These are phyloP conservation scores for Panellus pusillus DNA, from an alignment of 768 basidiomycete species.

Conservation along the genomic window DNA sequence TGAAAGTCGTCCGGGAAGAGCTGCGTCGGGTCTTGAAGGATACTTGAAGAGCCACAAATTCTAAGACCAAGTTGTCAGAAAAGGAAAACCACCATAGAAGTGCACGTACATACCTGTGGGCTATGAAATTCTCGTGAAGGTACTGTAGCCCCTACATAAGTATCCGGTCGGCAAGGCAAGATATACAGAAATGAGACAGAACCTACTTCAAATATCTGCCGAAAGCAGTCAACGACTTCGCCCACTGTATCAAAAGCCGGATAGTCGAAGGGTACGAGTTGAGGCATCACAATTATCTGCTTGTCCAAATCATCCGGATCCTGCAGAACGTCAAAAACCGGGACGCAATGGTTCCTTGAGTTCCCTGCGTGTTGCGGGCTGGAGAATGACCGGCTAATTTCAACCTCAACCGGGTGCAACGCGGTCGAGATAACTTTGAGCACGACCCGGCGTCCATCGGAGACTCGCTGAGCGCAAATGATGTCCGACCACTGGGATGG, in stretches of 20 bases:
- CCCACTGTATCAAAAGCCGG: slow-evolving; percentile 1
- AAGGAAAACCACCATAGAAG: not conserved
- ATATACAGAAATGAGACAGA: not conserved
- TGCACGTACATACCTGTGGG: not conserved
- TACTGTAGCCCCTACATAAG: not conserved
- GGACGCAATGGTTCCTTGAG: not conserved
- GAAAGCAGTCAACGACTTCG: slow-evolving; percentile 2
- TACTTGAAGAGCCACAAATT: not conserved
- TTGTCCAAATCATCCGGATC: not conserved
- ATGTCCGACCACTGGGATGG: no score
- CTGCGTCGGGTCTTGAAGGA: slow-evolving; percentile 1
- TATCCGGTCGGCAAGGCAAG: not conserved
- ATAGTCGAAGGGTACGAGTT: not conserved
- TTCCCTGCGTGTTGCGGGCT: not conserved
- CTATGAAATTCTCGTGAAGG: slow-evolving; percentile 7
- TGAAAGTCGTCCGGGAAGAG: not conserved
- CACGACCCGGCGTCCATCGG: not conserved
- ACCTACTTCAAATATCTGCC: slow-evolving; percentile 1
- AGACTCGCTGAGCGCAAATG: no score
- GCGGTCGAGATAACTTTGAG: not conserved
- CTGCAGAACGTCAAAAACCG: slow-evolving; percentile 3
- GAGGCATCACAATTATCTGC: slow-evolving; percentile 7
- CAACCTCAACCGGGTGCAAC: not conserved
- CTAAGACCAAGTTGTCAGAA: not conserved
- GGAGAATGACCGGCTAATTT: not conserved